Percentiles rank a stretch among this genome's conserved stretches.
Conservation (phyloP, 352 stramenopile species). For the Phytophthora syringae region DNA sequence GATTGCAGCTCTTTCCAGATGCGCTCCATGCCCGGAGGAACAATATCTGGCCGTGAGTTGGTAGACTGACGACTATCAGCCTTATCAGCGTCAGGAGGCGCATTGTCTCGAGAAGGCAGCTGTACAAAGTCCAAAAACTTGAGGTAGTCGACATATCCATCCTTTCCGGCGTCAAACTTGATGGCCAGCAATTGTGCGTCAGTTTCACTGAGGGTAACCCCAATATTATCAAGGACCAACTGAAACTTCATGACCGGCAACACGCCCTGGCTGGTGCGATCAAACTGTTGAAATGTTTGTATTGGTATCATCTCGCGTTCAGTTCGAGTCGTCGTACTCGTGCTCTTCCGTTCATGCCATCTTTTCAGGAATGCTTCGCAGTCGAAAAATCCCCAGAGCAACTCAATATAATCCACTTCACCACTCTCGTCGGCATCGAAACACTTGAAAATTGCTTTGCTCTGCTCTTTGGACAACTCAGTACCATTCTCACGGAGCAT, state of each 20-base stretch:
- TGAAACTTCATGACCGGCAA: constrained; percentile 54
- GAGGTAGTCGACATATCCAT: constrained; percentile 70
- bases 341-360: constrained; percentile 52
- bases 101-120: constrained; percentile 1
- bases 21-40: constrained; percentile 21
- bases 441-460: constrained; percentile 43
- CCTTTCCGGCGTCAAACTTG: constrained; percentile 58
- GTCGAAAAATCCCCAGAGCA: constrained; percentile 76
- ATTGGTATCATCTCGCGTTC: constrained; percentile 25
- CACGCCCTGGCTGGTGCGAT: constrained; percentile 42
- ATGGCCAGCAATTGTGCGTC: constrained; percentile 58
- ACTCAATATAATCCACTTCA: constrained; percentile 60
- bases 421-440: constrained; percentile 61
- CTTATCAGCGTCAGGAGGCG: background rate
- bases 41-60: background rate
- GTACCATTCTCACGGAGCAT: constrained; percentile 40
- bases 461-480: constrained; percentile 50
- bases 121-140: constrained; percentile 64
- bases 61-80: background rate
- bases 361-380: constrained; percentile 61
- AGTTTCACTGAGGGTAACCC: constrained; percentile 49
- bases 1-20: constrained; percentile 55
- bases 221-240: constrained; percentile 57
- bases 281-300: constrained; percentile 57
- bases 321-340: constrained; percentile 18